Evolutionary conservation across 2,329 filamentous ascomycete species (phyloP).

Genomic region (Knufia fluminis): DNA sequence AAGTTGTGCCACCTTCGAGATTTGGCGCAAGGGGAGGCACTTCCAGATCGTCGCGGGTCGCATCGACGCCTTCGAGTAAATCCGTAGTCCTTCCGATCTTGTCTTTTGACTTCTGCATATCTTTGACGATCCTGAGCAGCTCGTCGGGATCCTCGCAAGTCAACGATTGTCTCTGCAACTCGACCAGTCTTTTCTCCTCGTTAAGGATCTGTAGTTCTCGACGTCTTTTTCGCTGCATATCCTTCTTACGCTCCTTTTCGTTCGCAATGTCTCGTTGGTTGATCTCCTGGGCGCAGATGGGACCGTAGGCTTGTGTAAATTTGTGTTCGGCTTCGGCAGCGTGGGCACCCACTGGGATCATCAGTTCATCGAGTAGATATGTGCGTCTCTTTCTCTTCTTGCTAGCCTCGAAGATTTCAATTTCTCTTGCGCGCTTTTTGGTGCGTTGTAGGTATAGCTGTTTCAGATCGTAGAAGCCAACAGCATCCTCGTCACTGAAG

Average conservation of each 20-base stretch:
- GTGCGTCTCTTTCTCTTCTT: slow-evolving; percentile 53
- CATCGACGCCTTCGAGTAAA: slow-evolving; percentile 72
- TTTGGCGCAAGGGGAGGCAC: slow-evolving; percentile 67
- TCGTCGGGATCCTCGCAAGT: slow-evolving; percentile 75
- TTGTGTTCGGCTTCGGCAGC: slow-evolving; percentile 59
- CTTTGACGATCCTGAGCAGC: slow-evolving; percentile 67
- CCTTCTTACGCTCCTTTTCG: slow-evolving; percentile 98
- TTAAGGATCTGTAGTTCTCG: slow-evolving; percentile 90
- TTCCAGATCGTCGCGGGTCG: slow-evolving; percentile 59
- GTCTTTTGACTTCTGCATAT: slow-evolving; percentile 82
- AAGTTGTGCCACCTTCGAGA: slow-evolving; percentile 75
- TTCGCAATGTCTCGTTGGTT: slow-evolving; percentile 82
- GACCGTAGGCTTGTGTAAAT: slow-evolving; percentile 67
- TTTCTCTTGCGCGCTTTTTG: slow-evolving; percentile 60
- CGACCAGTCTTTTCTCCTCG: slow-evolving; percentile 72
- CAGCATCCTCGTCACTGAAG: slow-evolving; percentile 48
- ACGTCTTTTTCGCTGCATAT: slow-evolving; percentile 95
- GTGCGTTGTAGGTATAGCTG: slow-evolving; percentile 45
- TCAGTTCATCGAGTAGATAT: slow-evolving; percentile 5
- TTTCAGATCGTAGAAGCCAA: slow-evolving; percentile 43
- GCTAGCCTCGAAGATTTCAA: slow-evolving; percentile 52
- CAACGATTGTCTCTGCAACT: slow-evolving; percentile 67
- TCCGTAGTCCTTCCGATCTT: slow-evolving; percentile 87
- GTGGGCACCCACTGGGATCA: slow-evolving; percentile 19
- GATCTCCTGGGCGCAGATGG: slow-evolving; percentile 74